Conservation (phyloP, 192 early-diverging fungal genomes). For the Irineochytrium annulatum region DNA sequence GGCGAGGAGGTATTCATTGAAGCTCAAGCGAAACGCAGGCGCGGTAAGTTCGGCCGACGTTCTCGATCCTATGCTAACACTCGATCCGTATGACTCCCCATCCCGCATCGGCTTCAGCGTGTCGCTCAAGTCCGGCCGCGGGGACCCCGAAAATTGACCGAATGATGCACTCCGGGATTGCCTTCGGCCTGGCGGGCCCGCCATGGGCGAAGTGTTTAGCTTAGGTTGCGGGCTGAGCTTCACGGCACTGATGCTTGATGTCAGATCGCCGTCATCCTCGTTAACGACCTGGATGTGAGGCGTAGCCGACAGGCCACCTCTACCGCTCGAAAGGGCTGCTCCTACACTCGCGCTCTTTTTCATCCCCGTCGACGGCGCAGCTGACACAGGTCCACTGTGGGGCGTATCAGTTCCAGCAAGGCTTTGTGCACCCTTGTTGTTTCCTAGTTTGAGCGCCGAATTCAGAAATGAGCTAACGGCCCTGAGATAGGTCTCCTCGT, state of each 20-base stretch:
- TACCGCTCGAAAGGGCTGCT: background rate
- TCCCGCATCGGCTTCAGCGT: no score
- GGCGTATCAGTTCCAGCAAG: no score
- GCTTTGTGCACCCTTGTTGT: constrained; percentile 30
- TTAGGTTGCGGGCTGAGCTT: background rate
- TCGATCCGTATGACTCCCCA: no score
- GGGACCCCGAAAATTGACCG: background rate
- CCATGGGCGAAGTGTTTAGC: background rate
- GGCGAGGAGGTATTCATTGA: constrained; percentile 59
- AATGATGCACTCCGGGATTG: background rate
- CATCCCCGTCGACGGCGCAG: background rate
- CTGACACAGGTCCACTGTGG: no score
- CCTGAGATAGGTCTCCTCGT: constrained; percentile 48
- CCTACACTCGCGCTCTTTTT: background rate
- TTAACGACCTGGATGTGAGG: no score
- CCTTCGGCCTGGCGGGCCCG: background rate
- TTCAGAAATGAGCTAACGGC: constrained; percentile 56
- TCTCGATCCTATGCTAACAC: no score
- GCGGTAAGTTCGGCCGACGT: no score
- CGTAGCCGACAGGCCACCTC: no score
- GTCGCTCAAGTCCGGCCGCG: no score
- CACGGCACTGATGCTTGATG: no score
- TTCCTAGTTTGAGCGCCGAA: constrained; percentile 52
- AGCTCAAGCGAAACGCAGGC: constrained; percentile 35
- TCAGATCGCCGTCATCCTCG: no score